These are phyloP conservation scores for Penicillium occitanis DNA, from an alignment of 2,329 filamentous ascomycete genomes.

Conservation along the genomic window DNA sequence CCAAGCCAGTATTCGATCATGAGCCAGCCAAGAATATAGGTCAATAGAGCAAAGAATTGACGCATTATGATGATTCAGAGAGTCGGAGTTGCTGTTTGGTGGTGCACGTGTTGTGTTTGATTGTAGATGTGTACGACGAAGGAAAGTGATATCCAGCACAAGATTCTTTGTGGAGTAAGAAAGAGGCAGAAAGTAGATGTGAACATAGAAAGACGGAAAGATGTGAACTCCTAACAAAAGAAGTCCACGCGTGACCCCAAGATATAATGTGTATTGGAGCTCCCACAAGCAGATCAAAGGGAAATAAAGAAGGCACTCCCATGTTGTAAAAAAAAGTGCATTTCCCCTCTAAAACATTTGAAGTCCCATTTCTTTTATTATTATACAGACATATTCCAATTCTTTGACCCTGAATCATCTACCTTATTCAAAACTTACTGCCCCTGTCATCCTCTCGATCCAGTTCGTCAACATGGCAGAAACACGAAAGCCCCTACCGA, in stretches of 20 bases:
- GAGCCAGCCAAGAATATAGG: background rate
- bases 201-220: background rate
- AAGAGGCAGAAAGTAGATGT: background rate
- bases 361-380: background rate
- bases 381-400: background rate
- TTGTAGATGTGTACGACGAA: background rate
- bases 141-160: background rate
- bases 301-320: background rate
- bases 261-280: background rate
- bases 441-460: background rate
- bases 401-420: background rate
- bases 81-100: background rate
- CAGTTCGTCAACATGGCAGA: background rate
- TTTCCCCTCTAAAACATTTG: background rate
- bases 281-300: background rate
- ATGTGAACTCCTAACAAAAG: background rate
- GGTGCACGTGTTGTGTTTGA: background rate
- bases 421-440: background rate
- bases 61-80: background rate
- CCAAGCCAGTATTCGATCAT: background rate
- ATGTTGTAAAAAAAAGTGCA: background rate
- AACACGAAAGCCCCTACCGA: background rate
- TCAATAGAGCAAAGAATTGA: background rate
- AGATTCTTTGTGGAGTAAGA: background rate
- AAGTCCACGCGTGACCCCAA: background rate